A percentile compares a stretch with the other conserved stretches of the same genome.
These are phyloP conservation scores for Phoenix dactylifera DNA, from an alignment of 176 grass and related monocot genomes.

Conservation along the genomic window DNA sequence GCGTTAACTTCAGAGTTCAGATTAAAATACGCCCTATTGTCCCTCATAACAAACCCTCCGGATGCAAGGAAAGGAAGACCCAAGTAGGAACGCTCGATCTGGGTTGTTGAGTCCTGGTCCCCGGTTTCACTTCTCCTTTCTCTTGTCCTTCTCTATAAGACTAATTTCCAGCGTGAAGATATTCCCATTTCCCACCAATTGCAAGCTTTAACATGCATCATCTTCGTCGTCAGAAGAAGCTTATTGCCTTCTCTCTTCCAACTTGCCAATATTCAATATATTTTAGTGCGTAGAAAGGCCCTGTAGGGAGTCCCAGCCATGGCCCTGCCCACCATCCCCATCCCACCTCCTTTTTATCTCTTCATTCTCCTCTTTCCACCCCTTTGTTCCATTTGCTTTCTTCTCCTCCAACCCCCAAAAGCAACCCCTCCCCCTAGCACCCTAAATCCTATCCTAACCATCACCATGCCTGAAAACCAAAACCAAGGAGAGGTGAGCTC, in stretches of 20 bases:
- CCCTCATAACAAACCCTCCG: too few relatives aligned
- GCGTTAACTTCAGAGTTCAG: too few relatives aligned
- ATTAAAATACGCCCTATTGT: too few relatives aligned
- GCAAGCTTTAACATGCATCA: conserved; percentile 5
- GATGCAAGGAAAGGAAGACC: too few relatives aligned
- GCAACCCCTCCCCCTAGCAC: neutral
- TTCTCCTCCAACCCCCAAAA: neutral
- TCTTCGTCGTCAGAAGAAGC: neutral
- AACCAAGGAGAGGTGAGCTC: conserved; percentile 14
- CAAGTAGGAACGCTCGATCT: neutral
- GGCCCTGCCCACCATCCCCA: neutral
- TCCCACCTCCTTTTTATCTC: neutral
- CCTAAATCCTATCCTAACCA: neutral
- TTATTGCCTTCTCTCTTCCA: neutral
- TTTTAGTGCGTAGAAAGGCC: neutral
- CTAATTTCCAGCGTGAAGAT: neutral
- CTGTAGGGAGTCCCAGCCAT: neutral
- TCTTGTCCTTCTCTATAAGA: conserved; percentile 8
- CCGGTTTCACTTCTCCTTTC: neutral
- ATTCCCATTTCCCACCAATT: neutral
- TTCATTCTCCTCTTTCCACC: neutral
- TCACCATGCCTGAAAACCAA: conserved; percentile 9
- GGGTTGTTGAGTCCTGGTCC: neutral
- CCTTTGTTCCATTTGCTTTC: neutral
- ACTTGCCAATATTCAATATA: neutral